These are phyloP conservation scores for Gymnopilus dilepis DNA, from an alignment of 768 basidiomycete species.

Conservation along the genomic window DNA sequence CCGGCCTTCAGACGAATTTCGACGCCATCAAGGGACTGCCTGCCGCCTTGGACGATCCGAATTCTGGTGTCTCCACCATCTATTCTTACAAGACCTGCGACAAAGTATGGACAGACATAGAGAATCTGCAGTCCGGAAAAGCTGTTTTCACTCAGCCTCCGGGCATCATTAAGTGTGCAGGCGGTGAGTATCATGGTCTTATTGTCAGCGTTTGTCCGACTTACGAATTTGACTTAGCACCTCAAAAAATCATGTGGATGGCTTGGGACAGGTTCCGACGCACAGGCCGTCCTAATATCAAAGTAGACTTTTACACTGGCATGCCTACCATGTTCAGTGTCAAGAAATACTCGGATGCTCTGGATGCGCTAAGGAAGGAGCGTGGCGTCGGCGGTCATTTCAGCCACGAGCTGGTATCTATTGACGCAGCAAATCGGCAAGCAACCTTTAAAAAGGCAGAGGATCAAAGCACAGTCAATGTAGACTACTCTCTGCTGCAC, in stretches of 20 bases:
- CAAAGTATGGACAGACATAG: constrained; percentile 86
- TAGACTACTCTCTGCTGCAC: constrained; percentile 84
- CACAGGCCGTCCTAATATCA: constrained; percentile 62
- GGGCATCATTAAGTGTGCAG: constrained; percentile 92
- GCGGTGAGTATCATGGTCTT: constrained; percentile 52
- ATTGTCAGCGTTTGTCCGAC: constrained; percentile 10
- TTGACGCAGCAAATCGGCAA: constrained; percentile 71
- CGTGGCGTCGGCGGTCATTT: constrained; percentile 86
- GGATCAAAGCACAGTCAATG: constrained; percentile 71
- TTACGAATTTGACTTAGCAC: constrained; percentile 47
- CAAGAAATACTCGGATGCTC: constrained; percentile 92
- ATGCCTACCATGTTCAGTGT: constrained; percentile 97
- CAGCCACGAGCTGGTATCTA: constrained; percentile 77
- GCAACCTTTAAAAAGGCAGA: constrained; percentile 81
- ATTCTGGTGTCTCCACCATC: constrained; percentile 87
- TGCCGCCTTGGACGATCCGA: constrained; percentile 76
- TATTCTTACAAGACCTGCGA: constrained; percentile 92
- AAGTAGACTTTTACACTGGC: constrained; percentile 84
- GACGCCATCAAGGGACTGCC: constrained; percentile 73
- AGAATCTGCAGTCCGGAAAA: constrained; percentile 73
- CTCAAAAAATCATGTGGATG: constrained; percentile 98
- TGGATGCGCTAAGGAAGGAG: constrained; percentile 75
- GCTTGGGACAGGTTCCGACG: constrained; percentile 81
- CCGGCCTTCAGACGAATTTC: constrained; percentile 90
- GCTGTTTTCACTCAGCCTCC: constrained; percentile 96